phyloP scores from a whole-genome alignment of 2,329 filamentous ascomycete genomes.

The Apiospora saccharicola region DNA sequence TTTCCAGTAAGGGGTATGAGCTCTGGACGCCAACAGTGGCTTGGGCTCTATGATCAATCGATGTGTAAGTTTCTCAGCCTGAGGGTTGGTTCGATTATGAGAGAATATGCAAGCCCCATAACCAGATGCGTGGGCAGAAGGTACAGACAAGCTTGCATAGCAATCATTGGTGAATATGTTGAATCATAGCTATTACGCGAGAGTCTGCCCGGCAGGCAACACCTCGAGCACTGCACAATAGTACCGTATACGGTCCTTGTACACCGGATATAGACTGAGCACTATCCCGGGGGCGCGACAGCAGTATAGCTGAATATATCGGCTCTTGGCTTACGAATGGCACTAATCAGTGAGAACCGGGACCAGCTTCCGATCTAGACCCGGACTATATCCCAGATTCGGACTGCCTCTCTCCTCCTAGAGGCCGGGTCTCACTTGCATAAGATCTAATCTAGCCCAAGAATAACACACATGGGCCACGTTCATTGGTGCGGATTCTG shows the following conservation, averaged over 20 bases:
- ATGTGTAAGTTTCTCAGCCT: too few species aligned
- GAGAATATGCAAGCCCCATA: slow-evolving; percentile 38
- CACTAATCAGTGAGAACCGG: not conserved
- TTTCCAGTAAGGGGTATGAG: slow-evolving; percentile 35
- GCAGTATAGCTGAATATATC: not conserved
- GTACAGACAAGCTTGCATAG: not conserved
- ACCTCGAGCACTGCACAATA: too few species aligned
- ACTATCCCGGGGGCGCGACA: too few species aligned
- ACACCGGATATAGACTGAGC: not conserved
- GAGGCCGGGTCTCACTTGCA: not conserved
- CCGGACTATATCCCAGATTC: not conserved
- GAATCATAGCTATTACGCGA: not conserved
- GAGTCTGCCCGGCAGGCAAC: too few species aligned
- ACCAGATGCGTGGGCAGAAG: too few species aligned
- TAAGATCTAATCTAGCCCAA: not conserved
- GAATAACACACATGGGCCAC: not conserved
- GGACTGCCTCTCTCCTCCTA: not conserved
- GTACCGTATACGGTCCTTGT: not conserved
- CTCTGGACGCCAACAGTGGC: slow-evolving; percentile 50
- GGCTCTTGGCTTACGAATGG: not conserved
- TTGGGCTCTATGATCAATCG: slow-evolving; percentile 41
- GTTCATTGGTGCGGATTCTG: slow-evolving; percentile 2
- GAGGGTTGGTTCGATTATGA: too few species aligned
- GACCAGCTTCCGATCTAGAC: not conserved
- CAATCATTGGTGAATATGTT: not conserved